phyloP scores from a whole-genome alignment of 208 protist species.

The Crithidia brevicula region DNA sequence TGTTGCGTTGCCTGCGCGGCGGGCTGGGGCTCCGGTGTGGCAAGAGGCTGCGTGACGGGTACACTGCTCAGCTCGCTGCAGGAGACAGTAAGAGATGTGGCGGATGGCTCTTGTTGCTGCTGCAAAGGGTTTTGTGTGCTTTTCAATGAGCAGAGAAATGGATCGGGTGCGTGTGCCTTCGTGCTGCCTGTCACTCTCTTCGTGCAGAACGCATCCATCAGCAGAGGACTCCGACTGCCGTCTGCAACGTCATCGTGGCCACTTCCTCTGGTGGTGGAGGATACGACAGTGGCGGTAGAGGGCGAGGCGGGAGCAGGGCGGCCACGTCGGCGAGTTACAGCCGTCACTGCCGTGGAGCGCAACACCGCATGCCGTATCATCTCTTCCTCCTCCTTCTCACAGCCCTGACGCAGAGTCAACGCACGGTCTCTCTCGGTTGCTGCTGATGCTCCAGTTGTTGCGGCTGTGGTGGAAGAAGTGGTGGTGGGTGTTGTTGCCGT shows the following conservation, averaged over 20 bases:
- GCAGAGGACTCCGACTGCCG: background rate
- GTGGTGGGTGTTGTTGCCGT: too few species aligned
- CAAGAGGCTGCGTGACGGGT: slow-evolving; percentile 7
- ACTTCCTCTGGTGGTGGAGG: background rate
- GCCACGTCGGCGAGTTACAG: slow-evolving; percentile 15
- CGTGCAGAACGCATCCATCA: background rate
- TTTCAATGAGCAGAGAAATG: slow-evolving; percentile 7
- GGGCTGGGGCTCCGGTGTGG: background rate
- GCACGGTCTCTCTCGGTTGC: too few species aligned
- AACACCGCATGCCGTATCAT: slow-evolving; percentile 38
- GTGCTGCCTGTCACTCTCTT: background rate
- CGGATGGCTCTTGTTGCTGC: background rate
- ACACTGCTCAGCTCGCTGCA: background rate
- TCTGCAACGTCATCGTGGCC: background rate
- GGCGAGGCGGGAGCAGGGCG: background rate
- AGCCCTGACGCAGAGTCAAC: too few species aligned
- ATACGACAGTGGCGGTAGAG: background rate
- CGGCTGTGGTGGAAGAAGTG: too few species aligned
- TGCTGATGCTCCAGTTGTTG: too few species aligned
- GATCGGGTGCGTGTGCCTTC: background rate
- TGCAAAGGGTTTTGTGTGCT: background rate
- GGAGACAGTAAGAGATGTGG: background rate
- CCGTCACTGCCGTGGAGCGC: slow-evolving; percentile 27
- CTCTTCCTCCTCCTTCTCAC: slow-evolving; percentile 23
- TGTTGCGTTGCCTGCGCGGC: too few species aligned